These are phyloP conservation scores for Fonsecaea monophora DNA, from an alignment of 2,329 filamentous ascomycete species.

Conservation along the genomic window DNA sequence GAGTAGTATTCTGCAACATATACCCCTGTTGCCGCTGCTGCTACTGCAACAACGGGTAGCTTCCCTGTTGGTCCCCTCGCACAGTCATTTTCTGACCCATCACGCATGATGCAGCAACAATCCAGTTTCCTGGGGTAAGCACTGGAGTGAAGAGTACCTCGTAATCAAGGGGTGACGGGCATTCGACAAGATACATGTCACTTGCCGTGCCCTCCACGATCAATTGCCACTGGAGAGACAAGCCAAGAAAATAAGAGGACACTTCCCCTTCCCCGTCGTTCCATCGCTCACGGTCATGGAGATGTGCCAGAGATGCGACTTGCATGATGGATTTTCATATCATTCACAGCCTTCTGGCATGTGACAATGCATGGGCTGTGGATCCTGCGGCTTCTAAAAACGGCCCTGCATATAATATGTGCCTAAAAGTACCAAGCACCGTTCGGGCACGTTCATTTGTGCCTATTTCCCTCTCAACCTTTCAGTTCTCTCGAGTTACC, in stretches of 20 bases:
- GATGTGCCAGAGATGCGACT: neutral
- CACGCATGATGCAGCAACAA: neutral
- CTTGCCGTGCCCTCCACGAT: neutral
- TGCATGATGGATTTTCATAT: neutral
- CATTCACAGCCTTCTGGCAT: neutral
- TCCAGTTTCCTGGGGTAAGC: slow-evolving; percentile 8
- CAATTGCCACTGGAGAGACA: neutral
- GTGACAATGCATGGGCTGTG: neutral
- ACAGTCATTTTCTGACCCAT: neutral
- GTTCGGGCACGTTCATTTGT: too few species aligned
- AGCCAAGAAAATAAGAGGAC: neutral
- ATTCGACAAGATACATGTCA: neutral
- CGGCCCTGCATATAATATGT: neutral
- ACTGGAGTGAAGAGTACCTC: neutral
- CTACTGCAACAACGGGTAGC: neutral
- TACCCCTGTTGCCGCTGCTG: neutral
- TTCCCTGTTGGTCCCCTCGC: neutral
- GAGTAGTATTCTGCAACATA: neutral
- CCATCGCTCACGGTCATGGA: neutral
- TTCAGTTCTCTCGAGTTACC: too few species aligned
- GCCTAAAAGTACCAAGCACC: neutral
- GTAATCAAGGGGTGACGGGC: neutral
- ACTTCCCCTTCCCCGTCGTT: neutral
- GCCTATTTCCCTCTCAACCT: too few species aligned
- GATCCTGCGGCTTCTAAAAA: neutral